Evolutionary conservation across 768 basidiomycete genomes (phyloP).

Genomic region (Tylopilus sp.): DNA sequence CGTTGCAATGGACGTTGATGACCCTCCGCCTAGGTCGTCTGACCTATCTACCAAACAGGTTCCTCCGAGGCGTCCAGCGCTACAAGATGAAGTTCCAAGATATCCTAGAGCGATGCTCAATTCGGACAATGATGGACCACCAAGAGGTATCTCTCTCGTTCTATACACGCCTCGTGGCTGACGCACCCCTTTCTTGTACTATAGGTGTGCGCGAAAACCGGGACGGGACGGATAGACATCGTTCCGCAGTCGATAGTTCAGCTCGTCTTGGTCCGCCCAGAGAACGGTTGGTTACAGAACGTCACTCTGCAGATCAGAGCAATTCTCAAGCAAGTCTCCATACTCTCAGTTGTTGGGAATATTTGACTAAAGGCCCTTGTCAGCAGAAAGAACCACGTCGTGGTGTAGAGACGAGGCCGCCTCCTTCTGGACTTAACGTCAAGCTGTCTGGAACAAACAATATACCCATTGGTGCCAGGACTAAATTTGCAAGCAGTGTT

Average conservation of each 20-base stretch:
- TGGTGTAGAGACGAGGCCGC: constrained; percentile 10
- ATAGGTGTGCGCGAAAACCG: constrained; percentile 20
- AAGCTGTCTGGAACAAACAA: constrained; percentile 34
- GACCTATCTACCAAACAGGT: constrained; percentile 17
- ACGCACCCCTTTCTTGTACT: background rate
- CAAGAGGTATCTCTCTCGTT: constrained; percentile 10
- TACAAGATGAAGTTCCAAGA: constrained; percentile 29
- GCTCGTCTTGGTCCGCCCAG: constrained; percentile 15
- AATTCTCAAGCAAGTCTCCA: constrained; percentile 15
- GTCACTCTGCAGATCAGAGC: constrained; percentile 15
- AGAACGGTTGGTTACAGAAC: constrained; percentile 21
- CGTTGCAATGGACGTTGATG: constrained; percentile 28
- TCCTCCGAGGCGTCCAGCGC: constrained; percentile 13
- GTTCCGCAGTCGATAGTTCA: constrained; percentile 10
- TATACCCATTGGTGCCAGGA: constrained; percentile 28
- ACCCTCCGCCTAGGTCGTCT: constrained; percentile 20
- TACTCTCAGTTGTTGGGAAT: background rate
- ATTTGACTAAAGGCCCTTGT: background rate
- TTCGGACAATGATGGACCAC: constrained; percentile 16
- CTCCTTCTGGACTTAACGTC: constrained; percentile 15
- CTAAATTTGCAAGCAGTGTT: constrained; percentile 19
- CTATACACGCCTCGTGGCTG: background rate
- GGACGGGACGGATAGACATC: constrained; percentile 19
- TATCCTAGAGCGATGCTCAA: constrained; percentile 39
- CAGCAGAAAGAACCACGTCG: constrained; percentile 22